Conservation (phyloP, 495 filamentous ascomycete species). For the Aspergillus nidulans region DNA sequence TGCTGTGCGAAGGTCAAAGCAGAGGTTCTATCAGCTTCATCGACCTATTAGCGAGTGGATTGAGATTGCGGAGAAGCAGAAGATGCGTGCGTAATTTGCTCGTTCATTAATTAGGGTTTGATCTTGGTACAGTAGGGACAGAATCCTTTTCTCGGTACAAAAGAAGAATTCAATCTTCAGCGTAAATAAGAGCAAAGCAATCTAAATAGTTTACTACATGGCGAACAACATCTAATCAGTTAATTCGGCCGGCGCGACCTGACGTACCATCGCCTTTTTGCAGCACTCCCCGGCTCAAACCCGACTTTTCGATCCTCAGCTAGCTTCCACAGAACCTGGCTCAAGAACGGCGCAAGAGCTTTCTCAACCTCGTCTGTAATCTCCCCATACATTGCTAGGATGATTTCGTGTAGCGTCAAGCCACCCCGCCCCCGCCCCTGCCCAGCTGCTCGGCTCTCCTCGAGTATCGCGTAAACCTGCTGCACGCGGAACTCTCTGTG, state of each 20-base stretch:
- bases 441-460: slow-evolving; percentile 1
- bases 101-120: not conserved
- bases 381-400: slow-evolving; percentile 34
- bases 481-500: slow-evolving; percentile 34
- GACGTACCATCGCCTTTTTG: slow-evolving; percentile 41
- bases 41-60: slow-evolving; percentile 9
- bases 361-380: slow-evolving; percentile 20
- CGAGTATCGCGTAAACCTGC: slow-evolving; percentile 29
- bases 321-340: slow-evolving; percentile 45
- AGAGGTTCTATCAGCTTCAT: slow-evolving; percentile 9
- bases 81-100: not conserved
- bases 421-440: slow-evolving; percentile 10
- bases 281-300: slow-evolving; percentile 34
- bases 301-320: slow-evolving; percentile 46
- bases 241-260: not conserved
- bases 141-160: no score
- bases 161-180: no score
- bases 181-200: no score
- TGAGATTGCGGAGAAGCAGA: slow-evolving; percentile 6
- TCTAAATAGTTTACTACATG: not conserved
- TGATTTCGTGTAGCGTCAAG: slow-evolving; percentile 35
- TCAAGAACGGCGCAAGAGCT: slow-evolving; percentile 44
- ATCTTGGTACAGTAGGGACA: no score
- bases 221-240: not conserved
- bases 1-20: slow-evolving; percentile 4